Percentiles rank a stretch among this genome's conserved stretches.
These are phyloP conservation scores for Agrocybe chaxingu DNA, from an alignment of 768 basidiomycete species.

Conservation along the genomic window DNA sequence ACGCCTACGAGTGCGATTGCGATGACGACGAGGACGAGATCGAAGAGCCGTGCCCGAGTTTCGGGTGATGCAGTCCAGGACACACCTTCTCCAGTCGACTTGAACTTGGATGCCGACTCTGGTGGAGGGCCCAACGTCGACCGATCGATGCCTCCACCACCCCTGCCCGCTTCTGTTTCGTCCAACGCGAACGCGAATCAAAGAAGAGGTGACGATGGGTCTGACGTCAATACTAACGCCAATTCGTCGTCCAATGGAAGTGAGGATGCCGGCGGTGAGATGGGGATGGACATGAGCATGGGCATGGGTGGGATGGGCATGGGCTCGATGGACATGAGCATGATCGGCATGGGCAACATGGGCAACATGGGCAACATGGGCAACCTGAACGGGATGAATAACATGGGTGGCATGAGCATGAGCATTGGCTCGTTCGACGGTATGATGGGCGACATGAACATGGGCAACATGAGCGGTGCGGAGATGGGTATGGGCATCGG, in stretches of 20 bases:
- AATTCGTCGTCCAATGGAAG: background rate
- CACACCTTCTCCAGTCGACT: slow-evolving; percentile 83
- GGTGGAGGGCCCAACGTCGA: slow-evolving; percentile 5
- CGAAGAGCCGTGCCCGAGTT: slow-evolving; percentile 6
- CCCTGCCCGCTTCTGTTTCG: slow-evolving; percentile 30
- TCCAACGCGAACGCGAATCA: no score
- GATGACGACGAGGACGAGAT: slow-evolving; percentile 1
- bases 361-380: slow-evolving; percentile 7
- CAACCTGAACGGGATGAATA: slow-evolving; percentile 9
- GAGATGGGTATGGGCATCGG: slow-evolving; percentile 3
- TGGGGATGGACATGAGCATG: slow-evolving; percentile 13
- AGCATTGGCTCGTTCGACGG: background rate
- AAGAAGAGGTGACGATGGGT: no score
- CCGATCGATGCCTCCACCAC: slow-evolving; percentile 80
- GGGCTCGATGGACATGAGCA: slow-evolving; percentile 1
- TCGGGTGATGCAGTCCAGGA: slow-evolving; percentile 41
- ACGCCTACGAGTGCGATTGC: slow-evolving; percentile 8
- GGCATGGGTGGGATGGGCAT: slow-evolving; percentile 6
- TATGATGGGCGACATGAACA: slow-evolving; percentile 4
- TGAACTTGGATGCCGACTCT: slow-evolving; percentile 28
- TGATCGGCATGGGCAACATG: slow-evolving; percentile 4
- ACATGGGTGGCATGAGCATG: slow-evolving; percentile 7
- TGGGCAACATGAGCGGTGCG: slow-evolving; percentile 4
- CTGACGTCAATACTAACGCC: no score
- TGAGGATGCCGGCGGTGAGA: slow-evolving; percentile 4